Percentiles rank a stretch among this genome's conserved stretches.
Conservation (phyloP, 306 rosid species). For the Quercus suber region DNA sequence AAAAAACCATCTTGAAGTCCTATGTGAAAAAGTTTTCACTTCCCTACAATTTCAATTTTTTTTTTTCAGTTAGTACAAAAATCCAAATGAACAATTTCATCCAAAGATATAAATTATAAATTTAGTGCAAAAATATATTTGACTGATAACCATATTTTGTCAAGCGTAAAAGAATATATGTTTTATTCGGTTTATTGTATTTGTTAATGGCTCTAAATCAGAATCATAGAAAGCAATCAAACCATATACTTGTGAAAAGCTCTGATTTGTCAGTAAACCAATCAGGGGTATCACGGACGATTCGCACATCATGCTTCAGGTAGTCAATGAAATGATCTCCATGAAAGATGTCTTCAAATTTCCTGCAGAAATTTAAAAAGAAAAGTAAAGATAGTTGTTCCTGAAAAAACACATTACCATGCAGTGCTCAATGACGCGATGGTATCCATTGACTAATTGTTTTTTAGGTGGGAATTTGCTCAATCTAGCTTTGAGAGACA, state of each 20-base stretch:
- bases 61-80: neutral
- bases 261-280: constrained; percentile 99
- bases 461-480: neutral
- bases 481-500: neutral
- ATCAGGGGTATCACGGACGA: constrained; percentile 91
- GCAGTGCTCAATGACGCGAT: neutral
- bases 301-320: constrained; percentile 84
- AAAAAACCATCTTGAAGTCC: neutral
- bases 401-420: constrained; percentile 6
- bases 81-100: neutral
- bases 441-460: neutral
- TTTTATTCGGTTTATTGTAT: neutral
- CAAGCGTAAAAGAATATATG: neutral
- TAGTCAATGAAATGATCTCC: constrained; percentile 97
- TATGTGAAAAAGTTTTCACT: neutral
- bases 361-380: constrained; percentile 54
- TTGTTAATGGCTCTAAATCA: neutral
- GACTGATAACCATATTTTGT: neutral
- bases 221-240: constrained; percentile 18
- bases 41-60: neutral
- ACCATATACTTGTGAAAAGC: constrained; percentile 94
- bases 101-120: neutral
- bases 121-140: neutral
- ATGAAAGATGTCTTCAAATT: constrained; percentile 95
- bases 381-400: constrained; percentile 3